Conservation (phyloP, 2,329 filamentous ascomycete genomes). For the Pseudogymnoascus sp. region DNA sequence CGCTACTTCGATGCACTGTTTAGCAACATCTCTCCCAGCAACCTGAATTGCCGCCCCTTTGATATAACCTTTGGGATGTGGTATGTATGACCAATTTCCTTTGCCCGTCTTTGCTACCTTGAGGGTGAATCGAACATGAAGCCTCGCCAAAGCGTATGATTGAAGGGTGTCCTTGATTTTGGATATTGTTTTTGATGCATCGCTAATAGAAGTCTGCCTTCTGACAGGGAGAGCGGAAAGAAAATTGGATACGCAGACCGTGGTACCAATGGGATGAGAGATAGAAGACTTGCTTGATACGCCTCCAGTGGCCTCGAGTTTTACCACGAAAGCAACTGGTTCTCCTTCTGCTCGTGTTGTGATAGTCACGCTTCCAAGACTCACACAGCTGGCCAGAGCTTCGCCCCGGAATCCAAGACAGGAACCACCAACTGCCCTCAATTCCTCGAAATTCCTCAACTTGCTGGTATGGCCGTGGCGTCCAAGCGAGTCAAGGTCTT, state of each 20-base stretch:
- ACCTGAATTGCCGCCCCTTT: constrained; percentile 54
- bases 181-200: constrained; percentile 45
- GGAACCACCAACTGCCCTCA: constrained; percentile 44
- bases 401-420: constrained; percentile 71
- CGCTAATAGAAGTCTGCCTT: constrained; percentile 47
- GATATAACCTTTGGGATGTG: constrained; percentile 38
- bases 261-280: constrained; percentile 59
- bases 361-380: constrained; percentile 49
- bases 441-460: constrained; percentile 53
- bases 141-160: constrained; percentile 57
- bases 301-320: constrained; percentile 34
- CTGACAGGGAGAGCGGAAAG: constrained; percentile 56
- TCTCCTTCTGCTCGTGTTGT: constrained; percentile 57
- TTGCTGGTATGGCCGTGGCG: constrained; percentile 67
- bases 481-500: constrained; percentile 55
- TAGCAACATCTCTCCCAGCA: constrained; percentile 47
- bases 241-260: constrained; percentile 50
- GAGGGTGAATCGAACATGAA: constrained; percentile 51
- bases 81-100: constrained; percentile 54
- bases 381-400: constrained; percentile 57
- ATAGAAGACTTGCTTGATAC: constrained; percentile 28
- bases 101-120: constrained; percentile 45
- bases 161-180: constrained; percentile 53
- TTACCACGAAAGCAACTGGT: constrained; percentile 44
- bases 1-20: constrained; percentile 41